These are phyloP conservation scores for Hypoxylon sp. DNA, from an alignment of 2,329 filamentous ascomycete species.

Conservation along the genomic window DNA sequence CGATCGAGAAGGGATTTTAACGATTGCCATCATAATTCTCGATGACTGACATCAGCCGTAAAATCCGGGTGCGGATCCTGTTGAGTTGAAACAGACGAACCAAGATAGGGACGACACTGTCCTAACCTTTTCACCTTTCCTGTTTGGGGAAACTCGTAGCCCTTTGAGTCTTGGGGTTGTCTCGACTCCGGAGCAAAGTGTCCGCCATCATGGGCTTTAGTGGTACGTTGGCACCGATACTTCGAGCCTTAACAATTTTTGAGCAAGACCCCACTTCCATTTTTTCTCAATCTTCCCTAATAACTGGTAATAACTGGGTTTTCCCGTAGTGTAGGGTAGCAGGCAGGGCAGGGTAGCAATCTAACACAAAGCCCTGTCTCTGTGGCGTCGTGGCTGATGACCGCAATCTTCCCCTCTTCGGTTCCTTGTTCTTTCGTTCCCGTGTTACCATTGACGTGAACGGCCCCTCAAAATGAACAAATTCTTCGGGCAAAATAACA, in stretches of 20 bases:
- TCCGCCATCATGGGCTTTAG: conserved; percentile 23
- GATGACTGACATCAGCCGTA: conserved; percentile 40
- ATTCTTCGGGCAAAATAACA: conserved; percentile 19
- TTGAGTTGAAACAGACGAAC: conserved; percentile 40
- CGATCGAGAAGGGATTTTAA: conserved; percentile 22
- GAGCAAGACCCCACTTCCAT: neutral
- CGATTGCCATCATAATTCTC: conserved; percentile 44
- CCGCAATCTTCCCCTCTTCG: neutral
- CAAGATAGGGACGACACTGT: conserved; percentile 22
- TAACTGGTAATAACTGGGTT: neutral
- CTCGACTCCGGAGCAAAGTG: conserved; percentile 41
- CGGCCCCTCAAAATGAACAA: conserved; percentile 26
- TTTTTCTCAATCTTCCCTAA: conserved; percentile 4
- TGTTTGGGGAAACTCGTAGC: conserved; percentile 20
- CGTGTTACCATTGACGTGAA: conserved; percentile 16
- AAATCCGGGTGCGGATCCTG: conserved; percentile 31
- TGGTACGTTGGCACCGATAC: conserved; percentile 32
- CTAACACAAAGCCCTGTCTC: conserved; percentile 1
- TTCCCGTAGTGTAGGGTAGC: neutral
- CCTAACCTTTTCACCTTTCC: conserved; percentile 26
- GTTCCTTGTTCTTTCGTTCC: neutral
- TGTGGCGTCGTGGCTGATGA: conserved; percentile 31
- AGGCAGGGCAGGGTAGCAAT: neutral
- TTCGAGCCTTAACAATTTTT: conserved; percentile 47
- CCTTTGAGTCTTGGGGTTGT: conserved; percentile 23